phyloP scores from a whole-genome alignment of 78 protist genomes.

The Salpingoeca rosetta region DNA sequence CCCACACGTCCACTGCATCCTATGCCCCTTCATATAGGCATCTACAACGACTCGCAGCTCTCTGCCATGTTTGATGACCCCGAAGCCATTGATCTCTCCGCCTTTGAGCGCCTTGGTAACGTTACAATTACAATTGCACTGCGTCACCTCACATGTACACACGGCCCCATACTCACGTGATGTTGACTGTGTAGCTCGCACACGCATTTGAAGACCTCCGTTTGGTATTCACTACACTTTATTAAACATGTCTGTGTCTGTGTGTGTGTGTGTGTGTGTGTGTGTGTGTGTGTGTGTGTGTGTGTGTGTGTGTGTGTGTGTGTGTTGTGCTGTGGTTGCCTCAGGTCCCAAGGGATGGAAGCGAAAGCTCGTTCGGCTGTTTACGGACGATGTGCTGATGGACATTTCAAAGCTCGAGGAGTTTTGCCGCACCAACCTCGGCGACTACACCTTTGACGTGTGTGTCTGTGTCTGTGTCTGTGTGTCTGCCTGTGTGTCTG shows the following conservation, averaged over 20 bases:
- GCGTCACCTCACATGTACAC: too few species aligned
- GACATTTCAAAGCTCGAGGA: slow-evolving; percentile 31
- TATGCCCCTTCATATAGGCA: too few species aligned
- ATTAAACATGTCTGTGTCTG: slow-evolving; percentile 7
- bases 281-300: background rate
- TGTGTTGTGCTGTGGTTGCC: too few species aligned
- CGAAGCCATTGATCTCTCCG: too few species aligned
- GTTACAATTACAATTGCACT: too few species aligned
- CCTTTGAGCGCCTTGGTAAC: too few species aligned
- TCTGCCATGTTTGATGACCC: too few species aligned
- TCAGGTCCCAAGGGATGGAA: too few species aligned
- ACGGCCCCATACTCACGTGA: too few species aligned
- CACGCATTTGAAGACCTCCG: slow-evolving; percentile 34
- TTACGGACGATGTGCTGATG: slow-evolving; percentile 42
- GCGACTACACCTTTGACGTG: slow-evolving; percentile 42
- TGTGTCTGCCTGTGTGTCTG: background rate
- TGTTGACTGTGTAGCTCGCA: too few species aligned
- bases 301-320: background rate
- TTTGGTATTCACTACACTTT: background rate
- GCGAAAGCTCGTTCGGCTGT: slow-evolving; percentile 12
- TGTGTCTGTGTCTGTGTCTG: background rate
- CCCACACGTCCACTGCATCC: too few species aligned
- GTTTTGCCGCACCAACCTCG: slow-evolving; percentile 36
- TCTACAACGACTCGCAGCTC: too few species aligned
- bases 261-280: background rate